These are phyloP conservation scores for Trichoderma atrobrunneum DNA, from an alignment of 2,329 filamentous ascomycete species.

Conservation along the genomic window DNA sequence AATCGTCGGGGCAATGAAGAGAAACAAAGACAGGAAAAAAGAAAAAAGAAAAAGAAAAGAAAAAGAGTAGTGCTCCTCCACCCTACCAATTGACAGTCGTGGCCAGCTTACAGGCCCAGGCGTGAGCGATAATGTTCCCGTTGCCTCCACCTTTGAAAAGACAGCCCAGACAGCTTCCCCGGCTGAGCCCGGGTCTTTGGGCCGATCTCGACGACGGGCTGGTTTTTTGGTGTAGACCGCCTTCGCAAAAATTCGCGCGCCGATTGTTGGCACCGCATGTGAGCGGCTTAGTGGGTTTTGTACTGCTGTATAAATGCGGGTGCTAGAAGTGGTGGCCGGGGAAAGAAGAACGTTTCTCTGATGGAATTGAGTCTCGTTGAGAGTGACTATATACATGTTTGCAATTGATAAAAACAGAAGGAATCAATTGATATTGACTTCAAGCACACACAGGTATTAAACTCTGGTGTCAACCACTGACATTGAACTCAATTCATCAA, in stretches of 20 bases:
- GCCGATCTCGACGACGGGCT: constrained; percentile 18
- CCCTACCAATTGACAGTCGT: background rate
- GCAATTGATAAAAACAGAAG: background rate
- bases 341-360: background rate
- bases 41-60: background rate
- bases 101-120: background rate
- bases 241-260: constrained; percentile 21
- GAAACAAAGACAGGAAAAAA: background rate
- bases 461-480: background rate
- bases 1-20: background rate
- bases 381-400: background rate
- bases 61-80: background rate
- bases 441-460: too few species aligned
- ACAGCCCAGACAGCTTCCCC: background rate
- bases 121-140: constrained; percentile 6
- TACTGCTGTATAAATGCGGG: background rate
- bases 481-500: background rate
- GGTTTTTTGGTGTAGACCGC: constrained; percentile 16
- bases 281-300: constrained; percentile 8
- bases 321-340: background rate
- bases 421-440: too few species aligned
- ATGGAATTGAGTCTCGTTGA: background rate
- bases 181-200: constrained; percentile 16
- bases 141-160: constrained; percentile 1
- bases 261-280: constrained; percentile 9